Evolutionary conservation across 2,329 filamentous ascomycete genomes (phyloP).

Genomic region (Fusarium tricinctum): DNA sequence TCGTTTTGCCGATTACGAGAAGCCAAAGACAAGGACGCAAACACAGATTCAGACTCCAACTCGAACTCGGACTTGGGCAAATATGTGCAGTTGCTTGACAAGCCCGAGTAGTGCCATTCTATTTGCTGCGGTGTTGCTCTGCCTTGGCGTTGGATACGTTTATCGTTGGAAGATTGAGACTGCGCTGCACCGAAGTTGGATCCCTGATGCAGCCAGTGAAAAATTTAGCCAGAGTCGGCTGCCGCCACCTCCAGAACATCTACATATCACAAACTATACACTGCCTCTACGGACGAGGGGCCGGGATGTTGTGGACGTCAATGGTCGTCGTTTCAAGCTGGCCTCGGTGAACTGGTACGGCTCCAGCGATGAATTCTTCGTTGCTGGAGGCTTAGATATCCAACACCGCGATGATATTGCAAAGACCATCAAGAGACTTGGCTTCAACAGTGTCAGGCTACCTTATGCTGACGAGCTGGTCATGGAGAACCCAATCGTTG

Average conservation of each 20-base stretch:
- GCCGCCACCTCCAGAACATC: slow-evolving; percentile 58
- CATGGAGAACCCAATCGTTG: slow-evolving; percentile 68
- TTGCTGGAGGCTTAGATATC: slow-evolving; percentile 74
- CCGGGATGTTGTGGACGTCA: slow-evolving; percentile 71
- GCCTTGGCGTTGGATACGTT: slow-evolving; percentile 52
- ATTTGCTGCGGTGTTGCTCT: slow-evolving; percentile 52
- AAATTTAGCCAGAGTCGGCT: slow-evolving; percentile 65
- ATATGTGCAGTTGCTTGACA: slow-evolving; percentile 28
- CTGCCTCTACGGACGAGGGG: slow-evolving; percentile 72
- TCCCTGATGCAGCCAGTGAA: slow-evolving; percentile 62
- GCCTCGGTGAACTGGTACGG: slow-evolving; percentile 80
- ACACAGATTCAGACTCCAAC: not conserved
- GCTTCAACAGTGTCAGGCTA: slow-evolving; percentile 78
- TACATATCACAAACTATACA: slow-evolving; percentile 62
- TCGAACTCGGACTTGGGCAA: not conserved
- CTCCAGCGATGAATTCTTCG: slow-evolving; percentile 75
- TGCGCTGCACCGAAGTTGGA: slow-evolving; percentile 62
- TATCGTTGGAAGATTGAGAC: slow-evolving; percentile 63
- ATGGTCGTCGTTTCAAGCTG: slow-evolving; percentile 71
- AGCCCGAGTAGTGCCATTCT: slow-evolving; percentile 53
- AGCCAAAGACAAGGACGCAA: slow-evolving; percentile 12
- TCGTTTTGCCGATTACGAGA: slow-evolving; percentile 21
- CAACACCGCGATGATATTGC: slow-evolving; percentile 73
- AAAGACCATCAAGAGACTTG: slow-evolving; percentile 69
- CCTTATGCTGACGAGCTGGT: slow-evolving; percentile 80